These are phyloP conservation scores for Hibiscus trionum DNA, from an alignment of 345 rosid genomes.

Conservation along the genomic window DNA sequence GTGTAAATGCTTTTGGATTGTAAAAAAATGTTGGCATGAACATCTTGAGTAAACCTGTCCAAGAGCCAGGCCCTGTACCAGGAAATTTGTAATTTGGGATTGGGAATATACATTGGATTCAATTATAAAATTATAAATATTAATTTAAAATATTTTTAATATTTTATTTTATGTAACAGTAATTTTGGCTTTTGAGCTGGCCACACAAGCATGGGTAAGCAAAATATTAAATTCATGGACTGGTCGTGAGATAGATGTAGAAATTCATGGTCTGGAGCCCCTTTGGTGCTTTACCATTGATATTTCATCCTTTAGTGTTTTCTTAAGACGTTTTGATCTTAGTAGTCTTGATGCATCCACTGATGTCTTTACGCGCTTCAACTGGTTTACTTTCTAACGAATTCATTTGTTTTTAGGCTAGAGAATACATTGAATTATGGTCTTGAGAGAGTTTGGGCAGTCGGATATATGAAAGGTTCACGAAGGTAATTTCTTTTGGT, in stretches of 20 bases:
- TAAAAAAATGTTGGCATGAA: neutral
- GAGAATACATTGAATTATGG: slow-evolving; percentile 69
- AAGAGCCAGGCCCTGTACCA: neutral
- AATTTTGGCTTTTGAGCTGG: neutral
- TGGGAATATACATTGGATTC: neutral
- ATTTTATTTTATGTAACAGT: neutral
- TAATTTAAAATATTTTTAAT: neutral
- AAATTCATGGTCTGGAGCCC: slow-evolving; percentile 1
- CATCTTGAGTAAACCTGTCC: neutral
- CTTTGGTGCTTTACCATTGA: neutral
- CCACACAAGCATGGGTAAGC: neutral
- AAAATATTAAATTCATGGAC: neutral
- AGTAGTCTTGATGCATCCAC: neutral
- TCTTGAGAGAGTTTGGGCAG: slow-evolving; percentile 97
- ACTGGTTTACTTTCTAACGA: neutral
- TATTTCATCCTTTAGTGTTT: neutral
- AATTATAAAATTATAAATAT: neutral
- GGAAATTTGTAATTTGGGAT: neutral
- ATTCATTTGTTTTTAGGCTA: slow-evolving; percentile 47
- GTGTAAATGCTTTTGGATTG: neutral
- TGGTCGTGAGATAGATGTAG: neutral
- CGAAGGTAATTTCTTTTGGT: slow-evolving; percentile 55
- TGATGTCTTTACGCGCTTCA: neutral
- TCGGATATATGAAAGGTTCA: slow-evolving; percentile 80
- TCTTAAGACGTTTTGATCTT: neutral